Conservation (phyloP, 2,329 filamentous ascomycete genomes). For the Macroventuria anomochaeta region DNA sequence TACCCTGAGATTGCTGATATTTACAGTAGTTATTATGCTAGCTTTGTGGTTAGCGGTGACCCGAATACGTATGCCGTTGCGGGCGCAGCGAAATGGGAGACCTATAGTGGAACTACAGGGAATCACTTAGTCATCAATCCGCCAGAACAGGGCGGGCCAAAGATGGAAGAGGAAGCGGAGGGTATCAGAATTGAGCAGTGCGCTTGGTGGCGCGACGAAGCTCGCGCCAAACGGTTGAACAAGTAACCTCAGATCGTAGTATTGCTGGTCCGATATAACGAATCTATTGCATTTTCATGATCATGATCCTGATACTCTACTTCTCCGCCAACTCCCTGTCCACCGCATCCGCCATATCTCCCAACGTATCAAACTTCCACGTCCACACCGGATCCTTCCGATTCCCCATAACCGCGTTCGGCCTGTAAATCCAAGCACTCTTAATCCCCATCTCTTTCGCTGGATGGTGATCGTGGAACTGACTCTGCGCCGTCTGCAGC, state of each 20-base stretch:
- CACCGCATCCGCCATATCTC: constrained; percentile 65
- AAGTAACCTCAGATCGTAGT: too few species aligned
- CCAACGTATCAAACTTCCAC: constrained; percentile 66
- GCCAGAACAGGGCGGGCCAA: constrained; percentile 27
- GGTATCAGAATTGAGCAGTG: constrained; percentile 41
- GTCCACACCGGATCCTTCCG: constrained; percentile 50
- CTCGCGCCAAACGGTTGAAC: constrained; percentile 37
- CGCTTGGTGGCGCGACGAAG: constrained; percentile 43
- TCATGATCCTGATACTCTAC: too few species aligned
- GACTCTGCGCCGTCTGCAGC: constrained; percentile 71
- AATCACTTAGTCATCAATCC: constrained; percentile 35
- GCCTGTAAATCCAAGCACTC: constrained; percentile 70
- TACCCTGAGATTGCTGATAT: constrained; percentile 40
- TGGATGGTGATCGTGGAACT: constrained; percentile 71
- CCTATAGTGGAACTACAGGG: constrained; percentile 27
- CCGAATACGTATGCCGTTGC: constrained; percentile 38
- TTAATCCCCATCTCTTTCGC: constrained; percentile 66
- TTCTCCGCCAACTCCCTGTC: constrained; percentile 44
- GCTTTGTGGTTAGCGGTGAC: constrained; percentile 45
- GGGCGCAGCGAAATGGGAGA: constrained; percentile 38
- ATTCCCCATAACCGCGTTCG: constrained; percentile 55
- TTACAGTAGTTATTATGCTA: constrained; percentile 46
- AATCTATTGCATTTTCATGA: too few species aligned
- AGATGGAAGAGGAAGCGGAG: constrained; percentile 34
- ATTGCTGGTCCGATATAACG: too few species aligned